Conservation (phyloP, 2,329 filamentous ascomycete genomes). For the Fusarium transvaalense region DNA sequence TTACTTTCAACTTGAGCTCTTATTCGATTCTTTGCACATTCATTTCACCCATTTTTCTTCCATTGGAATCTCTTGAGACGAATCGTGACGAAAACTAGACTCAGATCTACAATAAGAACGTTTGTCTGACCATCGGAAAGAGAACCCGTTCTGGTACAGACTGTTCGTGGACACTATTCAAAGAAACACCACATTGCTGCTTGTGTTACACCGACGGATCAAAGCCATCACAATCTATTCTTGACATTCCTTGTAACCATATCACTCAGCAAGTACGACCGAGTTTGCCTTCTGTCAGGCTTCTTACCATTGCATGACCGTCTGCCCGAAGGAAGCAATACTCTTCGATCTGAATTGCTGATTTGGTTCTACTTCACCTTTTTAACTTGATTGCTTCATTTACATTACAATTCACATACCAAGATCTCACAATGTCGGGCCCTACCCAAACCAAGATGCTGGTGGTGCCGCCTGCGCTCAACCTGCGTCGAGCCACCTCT, state of each 20-base stretch:
- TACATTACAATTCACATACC: neutral
- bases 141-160: slow-evolving; percentile 10
- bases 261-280: slow-evolving; percentile 12
- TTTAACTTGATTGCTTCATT: slow-evolving; percentile 27
- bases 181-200: slow-evolving; percentile 21
- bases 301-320: slow-evolving; percentile 6
- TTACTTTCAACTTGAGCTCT: slow-evolving; percentile 27
- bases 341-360: slow-evolving; percentile 36
- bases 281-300: slow-evolving; percentile 22
- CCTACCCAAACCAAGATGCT: slow-evolving; percentile 64
- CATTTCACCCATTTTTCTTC: slow-evolving; percentile 15
- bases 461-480: slow-evolving; percentile 67
- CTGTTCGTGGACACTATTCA: slow-evolving; percentile 11
- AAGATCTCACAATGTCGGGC: slow-evolving; percentile 55
- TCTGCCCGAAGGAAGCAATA: slow-evolving; percentile 23
- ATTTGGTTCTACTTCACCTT: slow-evolving; percentile 34
- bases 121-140: slow-evolving; percentile 13
- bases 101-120: neutral
- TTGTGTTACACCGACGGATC: slow-evolving; percentile 28
- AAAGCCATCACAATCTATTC: slow-evolving; percentile 24
- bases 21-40: slow-evolving; percentile 35
- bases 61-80: slow-evolving; percentile 1
- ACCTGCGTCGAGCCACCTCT: slow-evolving; percentile 69
- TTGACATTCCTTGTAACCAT: slow-evolving; percentile 29
- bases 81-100: slow-evolving; percentile 2